Base-by-base conservation (phyloP, 1,139 yeast genomes). In the Tardiomyces digboiensis region DNA sequence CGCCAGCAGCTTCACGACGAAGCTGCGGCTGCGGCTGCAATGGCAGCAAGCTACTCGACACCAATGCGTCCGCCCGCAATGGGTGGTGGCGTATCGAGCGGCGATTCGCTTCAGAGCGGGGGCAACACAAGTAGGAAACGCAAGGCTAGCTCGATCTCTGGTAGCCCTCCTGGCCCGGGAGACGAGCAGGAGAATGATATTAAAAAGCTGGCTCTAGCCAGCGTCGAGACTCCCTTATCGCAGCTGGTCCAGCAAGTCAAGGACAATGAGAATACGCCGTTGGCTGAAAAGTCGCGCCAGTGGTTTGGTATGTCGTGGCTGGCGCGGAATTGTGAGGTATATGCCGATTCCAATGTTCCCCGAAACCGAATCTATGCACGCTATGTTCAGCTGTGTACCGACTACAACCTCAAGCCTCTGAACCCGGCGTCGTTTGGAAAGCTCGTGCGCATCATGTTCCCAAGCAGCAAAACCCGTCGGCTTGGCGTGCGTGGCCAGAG, bases 361-460 rank as follows among this genome's bases (percentile, higher is more conserved):
- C 68, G 97, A 46, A 85, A 84, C 55, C 68, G 87, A 44, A 79
- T 88, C 20, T 88, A 84, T 62, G 87, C 94, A 13, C 74, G 84
- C 44, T 89, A 88, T 58, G 88, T 79, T 16, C 78, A 78, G 19
- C 59, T 80, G 8, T 88, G 96, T 61, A 80, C 86, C 12, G 78
- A 77, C 41, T 71, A 75, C 58, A 73, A 72, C 13, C 59, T 87
- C 39, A 74, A 76, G 46, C 95, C 96, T 1, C 65, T 88, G 45
- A 80, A 87, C 21, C 94, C 94, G 14, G 95, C 96, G 1, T 80
- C 89, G 12, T 80, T 88, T 61, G 97, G 97, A 16, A 86, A 86
- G 58, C 68, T 88, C 40, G 89, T 88, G 12, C 74, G 85, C 49
- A 70, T 82, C 7, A 66, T 82, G 13, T 87, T 78, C 56, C 96